Evolutionary conservation across 768 basidiomycete species (phyloP).

Genomic region (Tubosaeta sp.): DNA sequence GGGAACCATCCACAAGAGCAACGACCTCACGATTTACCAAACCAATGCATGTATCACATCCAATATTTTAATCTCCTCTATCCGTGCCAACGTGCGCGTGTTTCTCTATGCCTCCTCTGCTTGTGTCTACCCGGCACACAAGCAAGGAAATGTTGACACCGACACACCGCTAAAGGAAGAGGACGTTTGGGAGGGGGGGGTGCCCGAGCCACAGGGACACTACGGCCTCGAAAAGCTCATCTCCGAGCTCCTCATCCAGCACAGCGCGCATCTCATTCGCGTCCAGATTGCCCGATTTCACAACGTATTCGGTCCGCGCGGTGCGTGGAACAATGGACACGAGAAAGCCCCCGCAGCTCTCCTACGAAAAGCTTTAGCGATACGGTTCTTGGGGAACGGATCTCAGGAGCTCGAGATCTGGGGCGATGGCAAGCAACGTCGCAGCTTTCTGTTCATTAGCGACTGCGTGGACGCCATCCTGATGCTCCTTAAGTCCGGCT

Average conservation of each 20-base stretch:
- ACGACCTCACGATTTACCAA: slow-evolving; percentile 46
- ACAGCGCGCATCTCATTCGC: slow-evolving; percentile 28
- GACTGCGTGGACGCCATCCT: slow-evolving; percentile 52
- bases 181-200: slow-evolving; percentile 38
- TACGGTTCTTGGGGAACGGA: slow-evolving; percentile 6
- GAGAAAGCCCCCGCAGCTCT: slow-evolving; percentile 60
- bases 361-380: slow-evolving; percentile 47
- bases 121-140: slow-evolving; percentile 49
- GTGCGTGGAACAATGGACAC: slow-evolving; percentile 48
- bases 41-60: slow-evolving; percentile 49
- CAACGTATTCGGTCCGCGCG: slow-evolving; percentile 54
- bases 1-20: slow-evolving; percentile 53
- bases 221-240: slow-evolving; percentile 58
- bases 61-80: slow-evolving; percentile 41
- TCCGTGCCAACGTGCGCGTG: slow-evolving; percentile 34
- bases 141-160: slow-evolving; percentile 32
- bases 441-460: slow-evolving; percentile 54
- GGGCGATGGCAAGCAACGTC: slow-evolving; percentile 50
- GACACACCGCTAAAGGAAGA: slow-evolving; percentile 45
- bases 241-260: slow-evolving; percentile 43
- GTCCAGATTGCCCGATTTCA: slow-evolving; percentile 53
- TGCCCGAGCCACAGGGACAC: slow-evolving; percentile 47
- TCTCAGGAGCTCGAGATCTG: slow-evolving; percentile 45
- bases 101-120: slow-evolving; percentile 59
- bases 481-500: slow-evolving; percentile 38